Evolutionary conservation across 2,329 filamentous ascomycete genomes (phyloP), one percentile per base, ranked within the genome.

Genomic region (Colletotrichum echinochloae): DNA sequence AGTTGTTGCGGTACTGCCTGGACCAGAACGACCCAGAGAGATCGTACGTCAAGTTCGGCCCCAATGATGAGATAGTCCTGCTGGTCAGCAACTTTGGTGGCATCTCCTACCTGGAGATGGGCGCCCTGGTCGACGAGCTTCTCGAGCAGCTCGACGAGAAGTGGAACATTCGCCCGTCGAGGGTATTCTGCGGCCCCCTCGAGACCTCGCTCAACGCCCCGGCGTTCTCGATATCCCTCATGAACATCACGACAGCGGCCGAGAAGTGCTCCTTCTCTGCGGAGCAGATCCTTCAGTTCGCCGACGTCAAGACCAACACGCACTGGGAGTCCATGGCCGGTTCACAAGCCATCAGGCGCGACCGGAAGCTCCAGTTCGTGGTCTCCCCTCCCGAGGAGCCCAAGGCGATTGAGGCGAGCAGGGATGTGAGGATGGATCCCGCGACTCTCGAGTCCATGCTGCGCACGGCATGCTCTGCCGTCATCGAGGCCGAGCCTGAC

Each of bases 161-260:
- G 70, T 89, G 86, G 84, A 79, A 81, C 7, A 81, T 88, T 5
- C 78, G 80, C 56, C 87, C 87, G 0, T 83, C 84, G 4, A 84
- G 91, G 37, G 85, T 92, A 61, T 84, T 88, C 61, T 81, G 85
- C 0, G 91, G 91, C 1, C 90, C 88, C 35, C 86, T 91, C 66
- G 92, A 93, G 85, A 93, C 91, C 0, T 92, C 90, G 20, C 85
- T 94, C 75, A 93, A 93, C 73, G 91, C 90, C 0, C 86, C 91
- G 0, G 91, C 90, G 0, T 93, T 93, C 76, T 91, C 89, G 18
- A 85, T 93, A 7, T 91, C 90, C 4, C 74, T 93, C 59, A 81
- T 92, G 75, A 92, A 90, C 77, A 77, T 90, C 48, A 84, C 85
- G 0, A 83, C 82, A 0, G 83, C 84, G 0, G 82, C 86, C 0